Evolutionary conservation across 345 rosid species (phyloP), one percentile per base, ranked within the genome.

Genomic region (Aquilaria malaccensis): DNA sequence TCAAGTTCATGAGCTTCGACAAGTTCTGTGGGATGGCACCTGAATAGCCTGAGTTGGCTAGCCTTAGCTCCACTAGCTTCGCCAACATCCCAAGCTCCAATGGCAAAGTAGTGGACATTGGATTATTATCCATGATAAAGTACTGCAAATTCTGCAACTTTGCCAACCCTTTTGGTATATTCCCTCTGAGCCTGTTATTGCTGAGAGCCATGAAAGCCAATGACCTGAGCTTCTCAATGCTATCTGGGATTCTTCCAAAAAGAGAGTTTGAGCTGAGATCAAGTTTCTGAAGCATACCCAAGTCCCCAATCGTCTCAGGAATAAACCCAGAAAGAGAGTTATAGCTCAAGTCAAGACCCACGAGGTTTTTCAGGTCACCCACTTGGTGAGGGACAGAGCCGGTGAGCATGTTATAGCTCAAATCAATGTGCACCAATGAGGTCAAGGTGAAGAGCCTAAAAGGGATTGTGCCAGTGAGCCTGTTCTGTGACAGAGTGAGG

Each of bases 111-210:
- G 69, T 66, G 69, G 60, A 70, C 87, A 91, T 82, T 29, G 92
- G 95, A 67, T 91, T 91, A 50, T 85, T 85, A 63, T 88, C 98
- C 96, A 91, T 84, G 54, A 91, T 77, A 58, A 91, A 81, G 77
- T 85, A 91, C 68, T 91, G 95, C 55, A 91, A 76, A 58, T 68
- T 79, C 63, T 79, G 77, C 11, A 91, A 75, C 55, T 83, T 88
- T 2, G 69, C 60, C 64, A 91, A 37, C 59, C 88, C 90, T 37
- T 67, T 66, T 2, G 96, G 96, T 15, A 88, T 69, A 45, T 65
- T 50, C 2, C 98, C 96, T 33, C 68, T 80, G 10, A 91, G 74
- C 37, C 58, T 74, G 69, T 91, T 91, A 82, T 76, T 78, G 57
- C 96, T 88, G 66, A 91, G 61, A 61, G 95, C 98, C 68, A 91